A percentile compares a stretch with the other conserved stretches of the same genome.
Conservation (phyloP, 1,284 basidiomycete species). For the Schizophyllum amplum region DNA sequence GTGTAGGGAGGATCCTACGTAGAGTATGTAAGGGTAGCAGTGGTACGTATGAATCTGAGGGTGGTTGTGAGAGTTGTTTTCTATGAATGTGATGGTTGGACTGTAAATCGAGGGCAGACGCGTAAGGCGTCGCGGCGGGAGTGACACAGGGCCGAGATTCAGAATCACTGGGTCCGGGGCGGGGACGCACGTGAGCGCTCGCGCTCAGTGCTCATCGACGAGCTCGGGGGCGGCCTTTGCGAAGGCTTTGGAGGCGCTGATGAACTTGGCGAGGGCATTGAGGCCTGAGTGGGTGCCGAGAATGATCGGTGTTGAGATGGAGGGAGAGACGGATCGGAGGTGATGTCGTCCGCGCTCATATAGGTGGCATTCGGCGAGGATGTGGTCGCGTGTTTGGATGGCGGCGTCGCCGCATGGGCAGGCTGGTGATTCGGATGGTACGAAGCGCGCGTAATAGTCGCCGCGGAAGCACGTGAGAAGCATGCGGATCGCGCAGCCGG, state of each 20-base stretch:
- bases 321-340: constrained; percentile 8
- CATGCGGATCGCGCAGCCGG: too few relatives aligned
- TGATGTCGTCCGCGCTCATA: constrained; percentile 16
- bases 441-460: constrained; percentile 20
- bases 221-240: constrained; percentile 5
- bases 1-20: too few relatives aligned
- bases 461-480: constrained; percentile 13
- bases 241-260: constrained; percentile 19
- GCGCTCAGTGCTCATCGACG: too few relatives aligned
- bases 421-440: constrained; percentile 15
- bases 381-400: background rate
- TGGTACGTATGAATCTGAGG: too few relatives aligned
- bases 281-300: constrained; percentile 19
- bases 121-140: too few relatives aligned
- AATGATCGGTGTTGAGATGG: constrained; percentile 13
- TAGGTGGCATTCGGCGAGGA: background rate
- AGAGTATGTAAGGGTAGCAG: too few relatives aligned
- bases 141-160: too few relatives aligned
- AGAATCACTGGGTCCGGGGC: too few relatives aligned
- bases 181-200: too few relatives aligned
- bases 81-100: too few relatives aligned
- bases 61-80: too few relatives aligned
- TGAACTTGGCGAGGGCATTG: constrained; percentile 17
- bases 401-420: constrained; percentile 18
- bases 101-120: too few relatives aligned